These are phyloP conservation scores for Colletotrichum sp. DNA, from an alignment of 2,329 filamentous ascomycete species.

Conservation along the genomic window DNA sequence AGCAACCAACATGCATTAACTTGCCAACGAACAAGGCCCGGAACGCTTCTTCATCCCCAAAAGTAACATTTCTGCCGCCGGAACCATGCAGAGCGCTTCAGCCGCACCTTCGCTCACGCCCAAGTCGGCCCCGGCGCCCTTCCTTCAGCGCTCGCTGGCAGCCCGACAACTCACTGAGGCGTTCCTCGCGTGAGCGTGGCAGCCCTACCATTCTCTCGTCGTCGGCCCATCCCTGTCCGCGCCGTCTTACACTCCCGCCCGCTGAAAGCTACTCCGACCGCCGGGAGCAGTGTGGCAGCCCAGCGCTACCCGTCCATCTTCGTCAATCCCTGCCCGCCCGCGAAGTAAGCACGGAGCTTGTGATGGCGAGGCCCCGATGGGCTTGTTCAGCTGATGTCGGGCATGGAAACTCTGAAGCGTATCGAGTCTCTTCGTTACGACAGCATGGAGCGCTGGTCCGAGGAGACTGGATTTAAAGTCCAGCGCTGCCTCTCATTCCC, in stretches of 20 bases:
- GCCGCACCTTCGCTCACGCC: background rate
- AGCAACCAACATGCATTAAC: background rate
- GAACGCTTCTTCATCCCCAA: background rate
- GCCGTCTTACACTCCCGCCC: background rate
- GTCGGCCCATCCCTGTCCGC: background rate
- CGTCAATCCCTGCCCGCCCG: background rate
- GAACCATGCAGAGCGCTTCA: background rate
- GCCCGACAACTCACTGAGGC: background rate
- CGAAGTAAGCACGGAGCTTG: background rate
- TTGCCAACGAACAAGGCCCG: background rate
- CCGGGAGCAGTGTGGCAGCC: background rate
- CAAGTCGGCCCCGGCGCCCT: background rate
- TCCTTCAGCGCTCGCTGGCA: background rate
- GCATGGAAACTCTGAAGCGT: conserved; percentile 16
- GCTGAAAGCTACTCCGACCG: background rate
- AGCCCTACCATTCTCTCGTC: background rate
- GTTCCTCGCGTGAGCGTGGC: background rate
- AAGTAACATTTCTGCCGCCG: background rate
- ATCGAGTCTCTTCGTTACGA: background rate
- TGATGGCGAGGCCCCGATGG: background rate
- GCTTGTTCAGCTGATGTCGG: conserved; percentile 16
- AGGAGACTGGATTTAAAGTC: background rate
- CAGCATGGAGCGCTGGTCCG: background rate
- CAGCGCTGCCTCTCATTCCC: background rate
- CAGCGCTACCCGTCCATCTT: background rate